Percentiles rank a stretch among this genome's conserved stretches.
Conservation (phyloP, 805 yeast species). For the Candida coquimbonensis region DNA sequence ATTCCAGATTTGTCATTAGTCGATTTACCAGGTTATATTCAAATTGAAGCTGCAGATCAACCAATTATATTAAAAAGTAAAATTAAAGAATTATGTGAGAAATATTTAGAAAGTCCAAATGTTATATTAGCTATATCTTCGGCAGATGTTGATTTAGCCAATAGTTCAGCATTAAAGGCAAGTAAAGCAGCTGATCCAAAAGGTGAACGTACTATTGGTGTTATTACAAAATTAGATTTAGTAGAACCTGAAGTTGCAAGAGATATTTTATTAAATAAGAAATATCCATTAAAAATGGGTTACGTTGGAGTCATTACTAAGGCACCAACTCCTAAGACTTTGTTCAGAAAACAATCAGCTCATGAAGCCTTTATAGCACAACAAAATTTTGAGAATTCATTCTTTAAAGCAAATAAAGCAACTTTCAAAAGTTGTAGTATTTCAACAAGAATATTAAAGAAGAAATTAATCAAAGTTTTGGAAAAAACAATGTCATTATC, state of each 20-base stretch:
- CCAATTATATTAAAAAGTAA: constrained; percentile 76
- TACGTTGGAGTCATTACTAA: constrained; percentile 97
- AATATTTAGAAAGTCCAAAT: constrained; percentile 85
- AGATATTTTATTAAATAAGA: constrained; percentile 60
- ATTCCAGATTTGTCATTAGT: constrained; percentile 92
- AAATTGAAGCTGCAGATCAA: constrained; percentile 94
- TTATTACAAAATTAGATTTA: constrained; percentile 86
- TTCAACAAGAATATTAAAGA: constrained; percentile 70
- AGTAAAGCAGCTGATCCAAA: constrained; percentile 84
- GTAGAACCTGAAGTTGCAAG: constrained; percentile 74
- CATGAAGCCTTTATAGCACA: constrained; percentile 61
- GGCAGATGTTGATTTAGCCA: constrained; percentile 96
- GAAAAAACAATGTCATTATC: constrained; percentile 89
- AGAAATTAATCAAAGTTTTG: constrained; percentile 75
- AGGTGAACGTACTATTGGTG: constrained; percentile 96
- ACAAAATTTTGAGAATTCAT: constrained; percentile 57
- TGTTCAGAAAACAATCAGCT: constrained; percentile 50
- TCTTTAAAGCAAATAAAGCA: constrained; percentile 56
- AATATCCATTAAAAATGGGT: constrained; percentile 92
- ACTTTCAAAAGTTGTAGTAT: constrained; percentile 59
- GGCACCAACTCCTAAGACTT: constrained; percentile 41
- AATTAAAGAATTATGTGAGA: constrained; percentile 74
- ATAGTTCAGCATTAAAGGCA: constrained; percentile 89
- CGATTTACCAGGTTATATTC: constrained; percentile 96
- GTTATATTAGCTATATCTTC: constrained; percentile 93